These are phyloP conservation scores for Cornus suecica DNA, from an alignment of 148 eudicot species.

Conservation along the genomic window DNA sequence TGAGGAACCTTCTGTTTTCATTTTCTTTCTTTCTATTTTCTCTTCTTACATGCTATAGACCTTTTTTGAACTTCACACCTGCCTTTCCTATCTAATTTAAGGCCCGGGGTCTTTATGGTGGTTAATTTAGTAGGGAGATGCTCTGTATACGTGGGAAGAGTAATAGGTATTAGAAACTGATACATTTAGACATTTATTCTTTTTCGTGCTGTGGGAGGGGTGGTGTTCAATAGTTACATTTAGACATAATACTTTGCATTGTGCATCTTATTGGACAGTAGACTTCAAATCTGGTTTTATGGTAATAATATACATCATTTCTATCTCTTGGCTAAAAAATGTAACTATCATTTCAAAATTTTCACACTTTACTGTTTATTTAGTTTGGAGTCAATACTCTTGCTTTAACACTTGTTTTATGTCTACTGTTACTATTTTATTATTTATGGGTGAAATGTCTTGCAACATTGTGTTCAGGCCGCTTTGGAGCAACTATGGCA, in stretches of 20 bases:
- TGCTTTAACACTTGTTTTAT: neutral
- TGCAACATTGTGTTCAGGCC: neutral
- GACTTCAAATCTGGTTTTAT: neutral
- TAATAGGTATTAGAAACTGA: too few species aligned
- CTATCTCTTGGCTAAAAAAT: too few species aligned
- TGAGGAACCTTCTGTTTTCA: neutral
- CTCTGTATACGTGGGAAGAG: neutral
- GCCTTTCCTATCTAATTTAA: neutral
- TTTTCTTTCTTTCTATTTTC: neutral
- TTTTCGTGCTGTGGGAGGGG: too few species aligned
- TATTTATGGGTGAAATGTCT: neutral
- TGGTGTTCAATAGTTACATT: too few species aligned
- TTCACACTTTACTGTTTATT: neutral
- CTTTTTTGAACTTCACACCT: neutral
- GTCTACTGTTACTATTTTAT: too few species aligned
- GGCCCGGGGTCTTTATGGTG: neutral
- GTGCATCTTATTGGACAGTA: neutral
- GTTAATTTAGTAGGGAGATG: neutral
- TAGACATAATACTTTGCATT: neutral
- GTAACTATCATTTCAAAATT: neutral
- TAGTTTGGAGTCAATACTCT: neutral
- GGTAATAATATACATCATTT: neutral
- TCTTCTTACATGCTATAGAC: neutral
- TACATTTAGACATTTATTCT: too few species aligned
- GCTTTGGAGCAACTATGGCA: neutral